Evolutionary conservation across 2,329 filamentous ascomycete genomes (phyloP).

Genomic region (Phaeophleospora eucalypticola): DNA sequence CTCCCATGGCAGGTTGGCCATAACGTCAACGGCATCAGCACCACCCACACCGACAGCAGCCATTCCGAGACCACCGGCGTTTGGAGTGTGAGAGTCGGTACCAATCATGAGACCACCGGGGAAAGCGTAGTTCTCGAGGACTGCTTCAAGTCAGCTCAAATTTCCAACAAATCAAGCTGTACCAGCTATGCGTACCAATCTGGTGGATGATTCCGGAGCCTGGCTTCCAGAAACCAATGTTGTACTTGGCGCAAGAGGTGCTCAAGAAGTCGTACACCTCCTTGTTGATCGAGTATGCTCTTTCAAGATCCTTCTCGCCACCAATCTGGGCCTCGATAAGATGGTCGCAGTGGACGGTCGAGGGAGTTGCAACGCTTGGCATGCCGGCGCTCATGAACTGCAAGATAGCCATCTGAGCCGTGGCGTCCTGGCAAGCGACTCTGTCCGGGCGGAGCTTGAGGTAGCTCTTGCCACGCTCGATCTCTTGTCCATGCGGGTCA

Average conservation of each 20-base stretch:
- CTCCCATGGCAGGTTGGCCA: constrained; percentile 96
- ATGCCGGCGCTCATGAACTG: constrained; percentile 99
- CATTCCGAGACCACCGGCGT: constrained; percentile 94
- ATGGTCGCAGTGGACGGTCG: constrained; percentile 97
- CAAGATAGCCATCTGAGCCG: constrained; percentile 98
- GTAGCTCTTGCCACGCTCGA: constrained; percentile 92
- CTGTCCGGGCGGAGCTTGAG: constrained; percentile 94
- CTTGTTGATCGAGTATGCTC: constrained; percentile 10
- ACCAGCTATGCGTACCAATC: constrained; percentile 51
- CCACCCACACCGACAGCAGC: constrained; percentile 90
- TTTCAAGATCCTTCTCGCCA: constrained; percentile 85
- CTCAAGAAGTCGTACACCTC: constrained; percentile 98
- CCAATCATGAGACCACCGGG: constrained; percentile 96
- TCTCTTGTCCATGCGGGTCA: constrained; percentile 92
- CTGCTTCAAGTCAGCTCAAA: not conserved
- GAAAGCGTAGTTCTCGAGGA: constrained; percentile 97
- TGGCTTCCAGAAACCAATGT: constrained; percentile 99
- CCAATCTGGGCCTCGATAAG: constrained; percentile 97
- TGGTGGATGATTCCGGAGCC: constrained; percentile 99
- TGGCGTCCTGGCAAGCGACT: constrained; percentile 98
- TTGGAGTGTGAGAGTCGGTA: constrained; percentile 96
- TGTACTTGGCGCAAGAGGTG: constrained; percentile 94
- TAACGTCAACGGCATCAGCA: constrained; percentile 97
- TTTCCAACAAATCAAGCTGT: not conserved
- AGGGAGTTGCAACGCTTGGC: constrained; percentile 88